These are phyloP conservation scores for Talaromyces rugulosus DNA, from an alignment of 2,329 filamentous ascomycete genomes.

Conservation along the genomic window DNA sequence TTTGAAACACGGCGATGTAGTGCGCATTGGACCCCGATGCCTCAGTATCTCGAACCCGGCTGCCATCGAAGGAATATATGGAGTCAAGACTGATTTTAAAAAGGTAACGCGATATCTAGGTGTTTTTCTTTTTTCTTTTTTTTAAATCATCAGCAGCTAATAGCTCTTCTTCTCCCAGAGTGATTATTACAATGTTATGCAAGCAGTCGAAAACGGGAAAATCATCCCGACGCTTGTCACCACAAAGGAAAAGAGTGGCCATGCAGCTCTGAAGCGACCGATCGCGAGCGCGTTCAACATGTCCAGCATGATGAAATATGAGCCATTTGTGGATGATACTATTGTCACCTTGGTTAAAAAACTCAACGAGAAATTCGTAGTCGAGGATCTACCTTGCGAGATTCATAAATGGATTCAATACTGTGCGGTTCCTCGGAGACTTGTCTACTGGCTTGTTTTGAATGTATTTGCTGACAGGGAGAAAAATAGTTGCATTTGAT, in stretches of 20 bases:
- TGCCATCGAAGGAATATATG: conserved; percentile 71
- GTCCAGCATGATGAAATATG: conserved; percentile 24
- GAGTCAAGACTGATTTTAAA: conserved; percentile 59
- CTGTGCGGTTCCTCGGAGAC: conserved; percentile 11
- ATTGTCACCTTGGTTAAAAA: conserved; percentile 22
- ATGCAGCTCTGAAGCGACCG: conserved; percentile 21
- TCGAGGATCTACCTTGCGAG: conserved; percentile 15
- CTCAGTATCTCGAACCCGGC: conserved; percentile 54
- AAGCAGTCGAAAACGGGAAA: conserved; percentile 22
- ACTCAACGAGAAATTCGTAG: conserved; percentile 17
- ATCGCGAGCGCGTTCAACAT: conserved; percentile 22
- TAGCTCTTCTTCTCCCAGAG: conserved; percentile 15
- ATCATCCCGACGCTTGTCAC: conserved; percentile 24
- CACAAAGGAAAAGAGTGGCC: conserved; percentile 24
- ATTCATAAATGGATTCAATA: conserved; percentile 20
- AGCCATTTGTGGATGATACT: conserved; percentile 24
- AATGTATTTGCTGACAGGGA: too few relatives aligned
- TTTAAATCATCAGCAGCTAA: too few relatives aligned
- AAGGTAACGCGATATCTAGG: conserved; percentile 16
- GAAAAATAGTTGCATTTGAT: conserved; percentile 19
- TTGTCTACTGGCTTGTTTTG: too few relatives aligned
- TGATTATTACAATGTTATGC: conserved; percentile 25
- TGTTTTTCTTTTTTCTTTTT: too few relatives aligned
- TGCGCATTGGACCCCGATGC: conserved; percentile 3
- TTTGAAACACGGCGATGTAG: conserved; percentile 1